Evolutionary conservation across 2,329 filamentous ascomycete species (phyloP), one percentile per base, ranked within the genome.

Genomic region (Triangularia verruculosa): DNA sequence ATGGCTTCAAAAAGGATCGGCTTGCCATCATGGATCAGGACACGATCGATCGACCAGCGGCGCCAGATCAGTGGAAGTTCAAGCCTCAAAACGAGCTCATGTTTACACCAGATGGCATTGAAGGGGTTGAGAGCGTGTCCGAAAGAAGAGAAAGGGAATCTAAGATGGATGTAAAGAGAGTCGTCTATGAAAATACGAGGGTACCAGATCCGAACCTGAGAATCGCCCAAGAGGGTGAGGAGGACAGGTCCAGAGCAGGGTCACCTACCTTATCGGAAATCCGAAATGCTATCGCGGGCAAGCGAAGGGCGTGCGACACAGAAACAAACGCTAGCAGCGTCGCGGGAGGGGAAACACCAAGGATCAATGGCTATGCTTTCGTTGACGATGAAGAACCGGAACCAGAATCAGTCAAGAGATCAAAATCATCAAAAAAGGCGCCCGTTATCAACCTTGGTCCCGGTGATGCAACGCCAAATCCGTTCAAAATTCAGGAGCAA

Each of bases 281-380:
- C 22, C 86, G 89, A 68, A 92, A 93, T 70, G 93, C 93, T 8
- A 92, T 97, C 62, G 87, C 89, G 1, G 92, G 93, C 9, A 86
- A 82, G 7, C 86, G 89, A 4, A 84, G 86, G 8, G 78, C 82
- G 1, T 83, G 82, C 8, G 85, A 88, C 24, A 86, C 86, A 12
- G 88, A 92, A 68, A 85, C 85, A 5, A 79, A 76, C 4, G 74
- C 79, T 9, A 82, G 82, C 2, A 70, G 70, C 0, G 61, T 55
- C 2, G 81, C 81, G 1, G 90, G 89, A 15, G 84, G 83, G 63
- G 93, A 96, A 75, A 98, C 94, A 0, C 95, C 94, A 0, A 85
- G 92, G 1, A 91, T 98, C 0, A 96, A 96, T 67, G 95, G 95
- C 1, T 99, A 97, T 74, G 86, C 92, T 0, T 98, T 97, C 76